Conservation (phyloP, 164 flowering plant species). For the Aristolochia fimbriata region DNA sequence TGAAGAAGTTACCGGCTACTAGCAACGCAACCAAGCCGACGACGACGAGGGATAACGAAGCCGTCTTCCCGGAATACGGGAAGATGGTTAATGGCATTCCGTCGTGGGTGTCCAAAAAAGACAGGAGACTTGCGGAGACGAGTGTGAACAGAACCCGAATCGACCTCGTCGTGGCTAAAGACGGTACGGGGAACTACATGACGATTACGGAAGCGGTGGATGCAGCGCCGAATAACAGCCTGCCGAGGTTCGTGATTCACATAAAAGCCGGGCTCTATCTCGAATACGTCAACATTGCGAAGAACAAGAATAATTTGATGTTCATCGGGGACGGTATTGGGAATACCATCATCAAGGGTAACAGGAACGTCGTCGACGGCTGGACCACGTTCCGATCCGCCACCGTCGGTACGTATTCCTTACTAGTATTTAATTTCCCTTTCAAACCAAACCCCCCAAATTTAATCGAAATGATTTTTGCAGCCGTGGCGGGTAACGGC, state of each 20-base stretch:
- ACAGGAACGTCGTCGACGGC: conserved; percentile 60
- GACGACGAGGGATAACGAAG: not conserved
- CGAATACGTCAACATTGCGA: conserved; percentile 68
- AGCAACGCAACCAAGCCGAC: not conserved
- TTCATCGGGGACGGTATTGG: conserved; percentile 91
- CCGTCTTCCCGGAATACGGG: not conserved
- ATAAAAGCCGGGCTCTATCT: conserved; percentile 74
- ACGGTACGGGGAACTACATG: conserved; percentile 79
- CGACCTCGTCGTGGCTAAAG: conserved; percentile 69
- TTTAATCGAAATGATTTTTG: not conserved
- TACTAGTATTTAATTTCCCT: not conserved
- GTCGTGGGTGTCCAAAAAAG: conserved; percentile 46
- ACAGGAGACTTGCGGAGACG: conserved; percentile 41
- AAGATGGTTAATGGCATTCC: conserved; percentile 38
- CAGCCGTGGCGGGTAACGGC: conserved; percentile 48
- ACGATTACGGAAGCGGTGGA: conserved; percentile 63
- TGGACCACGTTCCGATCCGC: conserved; percentile 89
- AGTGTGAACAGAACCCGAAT: conserved; percentile 18
- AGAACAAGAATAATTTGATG: conserved; percentile 55
- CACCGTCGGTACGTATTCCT: conserved; percentile 61
- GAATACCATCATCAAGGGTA: conserved; percentile 71
- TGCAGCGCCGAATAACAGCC: conserved; percentile 58
- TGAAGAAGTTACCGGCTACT: conserved; percentile 5
- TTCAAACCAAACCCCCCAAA: no score
- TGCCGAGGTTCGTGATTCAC: conserved; percentile 59